These are phyloP conservation scores for Camelina hispida DNA, from an alignment of 345 rosid species.

Conservation along the genomic window DNA sequence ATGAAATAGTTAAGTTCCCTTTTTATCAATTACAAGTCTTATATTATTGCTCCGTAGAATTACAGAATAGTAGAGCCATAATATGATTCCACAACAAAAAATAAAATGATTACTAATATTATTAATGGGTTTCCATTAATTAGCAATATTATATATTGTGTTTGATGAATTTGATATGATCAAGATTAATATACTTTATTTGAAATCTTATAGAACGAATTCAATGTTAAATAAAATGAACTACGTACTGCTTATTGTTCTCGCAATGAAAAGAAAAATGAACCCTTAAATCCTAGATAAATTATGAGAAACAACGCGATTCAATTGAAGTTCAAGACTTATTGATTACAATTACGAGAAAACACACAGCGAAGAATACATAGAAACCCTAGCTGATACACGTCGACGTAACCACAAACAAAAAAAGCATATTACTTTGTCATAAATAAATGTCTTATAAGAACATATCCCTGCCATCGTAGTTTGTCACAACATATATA, in stretches of 20 bases:
- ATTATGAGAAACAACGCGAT: slow-evolving; percentile 11
- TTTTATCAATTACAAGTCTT: neutral
- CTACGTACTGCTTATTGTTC: neutral
- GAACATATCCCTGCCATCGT: slow-evolving; percentile 8
- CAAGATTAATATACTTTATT: slow-evolving; percentile 8
- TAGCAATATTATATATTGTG: neutral
- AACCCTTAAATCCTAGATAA: slow-evolving; percentile 1
- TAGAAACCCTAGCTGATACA: slow-evolving; percentile 13
- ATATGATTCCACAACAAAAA: neutral
- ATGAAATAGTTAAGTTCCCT: neutral
- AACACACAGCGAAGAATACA: slow-evolving; percentile 29
- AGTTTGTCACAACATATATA: neutral
- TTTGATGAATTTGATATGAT: neutral
- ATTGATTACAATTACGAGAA: slow-evolving; percentile 36
- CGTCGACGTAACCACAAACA: slow-evolving; percentile 8
- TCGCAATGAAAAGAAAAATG: neutral
- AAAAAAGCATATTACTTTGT: slow-evolving; percentile 25
- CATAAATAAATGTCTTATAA: slow-evolving; percentile 19
- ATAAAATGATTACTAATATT: neutral
- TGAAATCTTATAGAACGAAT: neutral
- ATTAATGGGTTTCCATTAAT: neutral
- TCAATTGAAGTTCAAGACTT: slow-evolving; percentile 23
- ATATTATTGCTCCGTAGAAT: slow-evolving; percentile 5
- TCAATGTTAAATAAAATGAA: neutral
- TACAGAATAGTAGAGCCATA: neutral